Evolutionary conservation across 805 yeast genomes (phyloP).

Genomic region (Nematodospora valgi): DNA sequence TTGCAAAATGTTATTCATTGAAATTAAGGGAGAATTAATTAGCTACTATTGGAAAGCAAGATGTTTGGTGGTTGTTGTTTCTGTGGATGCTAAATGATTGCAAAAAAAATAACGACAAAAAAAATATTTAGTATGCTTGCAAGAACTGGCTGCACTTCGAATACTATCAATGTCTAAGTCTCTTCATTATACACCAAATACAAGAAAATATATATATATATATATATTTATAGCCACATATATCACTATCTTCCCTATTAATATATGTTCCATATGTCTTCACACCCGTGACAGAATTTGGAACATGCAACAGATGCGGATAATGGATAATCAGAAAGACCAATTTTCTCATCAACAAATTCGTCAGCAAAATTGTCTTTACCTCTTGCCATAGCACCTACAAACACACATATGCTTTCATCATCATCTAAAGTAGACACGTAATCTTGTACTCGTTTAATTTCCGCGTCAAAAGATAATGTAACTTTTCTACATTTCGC

Average conservation of each 20-base stretch:
- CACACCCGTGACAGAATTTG: constrained; percentile 97
- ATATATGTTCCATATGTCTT: constrained; percentile 92
- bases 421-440: constrained; percentile 75
- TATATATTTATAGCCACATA: background rate
- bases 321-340: constrained; percentile 90
- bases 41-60: constrained; percentile 2
- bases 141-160: too few relatives aligned
- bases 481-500: constrained; percentile 94
- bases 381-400: constrained; percentile 99
- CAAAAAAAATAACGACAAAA: background rate
- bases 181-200: too few relatives aligned
- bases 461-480: constrained; percentile 86
- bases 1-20: constrained; percentile 34
- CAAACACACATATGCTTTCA: constrained; percentile 95
- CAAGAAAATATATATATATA: background rate
- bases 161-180: too few relatives aligned
- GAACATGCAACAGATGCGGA: constrained; percentile 98
- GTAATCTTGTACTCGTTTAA: constrained; percentile 84
- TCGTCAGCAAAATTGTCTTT: constrained; percentile 97
- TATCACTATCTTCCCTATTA: constrained; percentile 10
- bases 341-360: constrained; percentile 92
- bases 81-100: background rate
- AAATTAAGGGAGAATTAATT: background rate
- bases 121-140: background rate
- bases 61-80: background rate